Percentiles rank a stretch among this genome's conserved stretches.
Evolutionary conservation across 2,329 filamentous ascomycete species (phyloP).

Genomic region (Xylariaceae sp.): DNA sequence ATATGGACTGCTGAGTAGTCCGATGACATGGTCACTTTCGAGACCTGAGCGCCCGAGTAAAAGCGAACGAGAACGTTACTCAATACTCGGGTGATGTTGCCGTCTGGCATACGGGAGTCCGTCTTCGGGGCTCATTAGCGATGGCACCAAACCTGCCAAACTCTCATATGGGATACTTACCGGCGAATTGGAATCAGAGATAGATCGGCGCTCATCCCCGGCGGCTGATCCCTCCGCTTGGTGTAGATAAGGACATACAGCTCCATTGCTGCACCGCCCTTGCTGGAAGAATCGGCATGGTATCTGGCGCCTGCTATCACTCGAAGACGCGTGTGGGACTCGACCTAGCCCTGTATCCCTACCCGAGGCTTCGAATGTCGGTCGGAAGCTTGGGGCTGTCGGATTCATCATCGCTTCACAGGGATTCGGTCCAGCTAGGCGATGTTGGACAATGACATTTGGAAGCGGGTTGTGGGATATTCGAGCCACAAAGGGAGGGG

Average conservation of each 20-base stretch:
- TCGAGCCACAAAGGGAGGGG: no score
- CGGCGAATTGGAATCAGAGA: neutral
- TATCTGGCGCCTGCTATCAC: conserved; percentile 1
- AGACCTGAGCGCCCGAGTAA: conserved; percentile 29
- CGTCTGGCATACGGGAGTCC: neutral
- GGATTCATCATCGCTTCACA: no score
- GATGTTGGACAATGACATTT: no score
- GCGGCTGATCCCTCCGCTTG: neutral
- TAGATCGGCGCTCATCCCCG: neutral
- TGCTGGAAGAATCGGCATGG: conserved; percentile 11
- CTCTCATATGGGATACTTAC: neutral
- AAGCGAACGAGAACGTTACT: conserved; percentile 30
- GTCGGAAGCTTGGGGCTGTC: no score
- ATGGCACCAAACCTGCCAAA: neutral
- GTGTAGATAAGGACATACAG: conserved; percentile 11
- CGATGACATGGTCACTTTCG: conserved; percentile 28
- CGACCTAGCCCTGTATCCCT: no score
- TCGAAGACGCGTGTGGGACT: no score
- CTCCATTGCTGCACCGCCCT: conserved; percentile 14
- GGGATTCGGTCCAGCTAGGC: no score
- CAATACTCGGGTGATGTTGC: conserved; percentile 6
- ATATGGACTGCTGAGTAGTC: conserved; percentile 37
- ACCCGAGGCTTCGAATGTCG: no score
- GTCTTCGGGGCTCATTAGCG: neutral
- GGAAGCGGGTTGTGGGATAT: no score